phyloP scores from a whole-genome alignment of 371 early-diverging fungal genomes.

The Syncephalastrum sp. region DNA sequence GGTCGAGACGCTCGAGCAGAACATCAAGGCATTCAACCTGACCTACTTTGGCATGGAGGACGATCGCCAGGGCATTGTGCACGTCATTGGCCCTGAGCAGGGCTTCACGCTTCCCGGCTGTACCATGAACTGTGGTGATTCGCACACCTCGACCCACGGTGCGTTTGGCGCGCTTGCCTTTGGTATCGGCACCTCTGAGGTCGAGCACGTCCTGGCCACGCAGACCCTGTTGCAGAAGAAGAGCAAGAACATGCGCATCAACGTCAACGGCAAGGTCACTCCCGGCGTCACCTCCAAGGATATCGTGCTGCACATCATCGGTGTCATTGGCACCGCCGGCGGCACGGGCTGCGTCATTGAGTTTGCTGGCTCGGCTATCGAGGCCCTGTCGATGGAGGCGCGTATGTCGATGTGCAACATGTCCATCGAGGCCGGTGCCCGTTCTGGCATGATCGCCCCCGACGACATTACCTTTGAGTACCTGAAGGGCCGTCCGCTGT shows the following conservation, averaged over 20 bases:
- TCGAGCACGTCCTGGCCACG: slow-evolving; percentile 73
- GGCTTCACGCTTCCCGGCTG: slow-evolving; percentile 73
- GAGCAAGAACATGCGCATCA: slow-evolving; percentile 68
- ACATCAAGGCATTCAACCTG: slow-evolving; percentile 61
- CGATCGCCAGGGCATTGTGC: slow-evolving; percentile 70
- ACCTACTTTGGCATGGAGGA: slow-evolving; percentile 71
- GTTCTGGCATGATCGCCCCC: slow-evolving; percentile 74
- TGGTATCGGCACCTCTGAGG: slow-evolving; percentile 75
- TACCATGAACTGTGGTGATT: slow-evolving; percentile 73
- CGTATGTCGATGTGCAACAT: slow-evolving; percentile 77
- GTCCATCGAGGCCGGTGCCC: slow-evolving; percentile 74
- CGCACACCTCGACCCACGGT: slow-evolving; percentile 74
- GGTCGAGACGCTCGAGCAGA: slow-evolving; percentile 65
- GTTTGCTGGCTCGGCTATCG: slow-evolving; percentile 52
- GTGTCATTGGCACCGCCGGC: slow-evolving; percentile 70
- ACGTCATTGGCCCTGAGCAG: slow-evolving; percentile 77
- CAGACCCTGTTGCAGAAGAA: slow-evolving; percentile 69
- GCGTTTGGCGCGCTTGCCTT: slow-evolving; percentile 76
- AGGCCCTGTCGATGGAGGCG: slow-evolving; percentile 58
- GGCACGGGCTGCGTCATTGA: slow-evolving; percentile 73
- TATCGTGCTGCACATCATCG: slow-evolving; percentile 67
- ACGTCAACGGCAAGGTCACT: slow-evolving; percentile 48
- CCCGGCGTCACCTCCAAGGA: slow-evolving; percentile 68
- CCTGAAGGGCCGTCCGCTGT: slow-evolving; percentile 59
- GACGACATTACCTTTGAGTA: slow-evolving; percentile 70